A percentile compares a stretch with the other conserved stretches of the same genome.
Conservation (phyloP, 2,329 filamentous ascomycete genomes). For the Hypoxylon sp. region DNA sequence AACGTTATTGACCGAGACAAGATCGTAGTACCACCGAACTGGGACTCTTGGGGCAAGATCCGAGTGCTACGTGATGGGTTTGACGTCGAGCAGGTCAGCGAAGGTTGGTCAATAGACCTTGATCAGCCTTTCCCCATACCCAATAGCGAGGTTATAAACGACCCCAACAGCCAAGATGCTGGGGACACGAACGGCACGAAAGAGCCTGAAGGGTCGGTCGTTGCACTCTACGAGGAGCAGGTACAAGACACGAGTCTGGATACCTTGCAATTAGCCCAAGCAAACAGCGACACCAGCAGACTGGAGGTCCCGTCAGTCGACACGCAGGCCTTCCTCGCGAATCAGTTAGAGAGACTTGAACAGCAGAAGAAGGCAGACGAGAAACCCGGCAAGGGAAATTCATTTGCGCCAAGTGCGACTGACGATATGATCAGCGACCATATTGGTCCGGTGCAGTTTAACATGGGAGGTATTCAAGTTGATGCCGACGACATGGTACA, state of each 20-base stretch:
- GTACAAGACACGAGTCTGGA: conserved; percentile 81
- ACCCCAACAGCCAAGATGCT: conserved; percentile 49
- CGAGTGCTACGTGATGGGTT: conserved; percentile 91
- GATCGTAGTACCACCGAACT: conserved; percentile 94
- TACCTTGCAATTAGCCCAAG: conserved; percentile 68
- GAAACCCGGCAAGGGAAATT: conserved; percentile 57
- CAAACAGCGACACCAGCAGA: conserved; percentile 60
- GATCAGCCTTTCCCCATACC: conserved; percentile 67
- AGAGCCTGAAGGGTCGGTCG: conserved; percentile 71
- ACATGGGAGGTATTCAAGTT: conserved; percentile 97
- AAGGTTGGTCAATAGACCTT: conserved; percentile 88
- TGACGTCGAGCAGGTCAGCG: conserved; percentile 87
- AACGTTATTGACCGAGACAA: conserved; percentile 96
- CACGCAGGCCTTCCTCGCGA: conserved; percentile 81
- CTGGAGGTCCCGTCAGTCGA: conserved; percentile 78
- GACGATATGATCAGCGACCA: conserved; percentile 76
- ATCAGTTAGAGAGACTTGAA: conserved; percentile 84
- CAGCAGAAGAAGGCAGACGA: conserved; percentile 69
- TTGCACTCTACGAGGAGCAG: conserved; percentile 82
- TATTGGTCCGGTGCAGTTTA: conserved; percentile 96
- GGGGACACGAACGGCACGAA: conserved; percentile 53
- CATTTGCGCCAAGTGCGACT: conserved; percentile 49
- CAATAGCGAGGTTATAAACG: conserved; percentile 47
- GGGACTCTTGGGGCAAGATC: conserved; percentile 99
- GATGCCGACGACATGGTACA: conserved; percentile 95